A percentile compares a stretch with the other conserved stretches of the same genome.
Evolutionary conservation across 2,329 filamentous ascomycete species (phyloP).

Genomic region (Cladorrhinum sp.): DNA sequence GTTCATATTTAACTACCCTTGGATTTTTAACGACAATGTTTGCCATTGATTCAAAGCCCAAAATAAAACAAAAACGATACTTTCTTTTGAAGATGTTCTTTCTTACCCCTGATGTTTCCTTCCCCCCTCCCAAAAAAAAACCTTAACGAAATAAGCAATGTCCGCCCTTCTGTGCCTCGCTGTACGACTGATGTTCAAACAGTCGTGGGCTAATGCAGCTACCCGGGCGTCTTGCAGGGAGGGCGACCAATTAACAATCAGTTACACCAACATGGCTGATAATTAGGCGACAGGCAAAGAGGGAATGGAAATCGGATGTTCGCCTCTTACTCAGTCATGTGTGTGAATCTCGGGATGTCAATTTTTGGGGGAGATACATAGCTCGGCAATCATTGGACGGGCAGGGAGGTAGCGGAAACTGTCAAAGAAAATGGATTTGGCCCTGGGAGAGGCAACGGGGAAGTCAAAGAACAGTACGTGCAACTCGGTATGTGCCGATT

Average conservation of each 20-base stretch:
- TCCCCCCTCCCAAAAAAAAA: too few species aligned
- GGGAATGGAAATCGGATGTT: background rate
- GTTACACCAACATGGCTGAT: background rate
- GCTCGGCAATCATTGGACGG: background rate
- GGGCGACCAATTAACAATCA: conserved; percentile 14
- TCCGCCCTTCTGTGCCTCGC: conserved; percentile 21
- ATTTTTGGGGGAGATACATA: background rate
- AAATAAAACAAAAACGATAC: too few species aligned
- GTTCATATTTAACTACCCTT: too few species aligned
- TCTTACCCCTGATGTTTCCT: background rate
- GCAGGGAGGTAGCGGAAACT: background rate
- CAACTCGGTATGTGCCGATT: conserved; percentile 17
- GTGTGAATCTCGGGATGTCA: background rate
- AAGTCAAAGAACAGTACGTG: conserved; percentile 18
- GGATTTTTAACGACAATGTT: too few species aligned
- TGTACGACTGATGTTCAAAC: conserved; percentile 31
- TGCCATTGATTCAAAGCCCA: too few species aligned
- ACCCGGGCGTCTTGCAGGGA: conserved; percentile 24
- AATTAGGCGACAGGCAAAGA: background rate
- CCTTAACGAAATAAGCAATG: background rate
- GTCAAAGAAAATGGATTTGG: conserved; percentile 8
- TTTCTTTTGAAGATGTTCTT: too few species aligned
- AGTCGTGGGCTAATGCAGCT: conserved; percentile 29
- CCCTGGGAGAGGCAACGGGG: conserved; percentile 9
- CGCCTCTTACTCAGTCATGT: conserved; percentile 2